Base-by-base conservation (phyloP, 2,329 filamentous ascomycete species). In the Aspergillus neoniger region DNA sequence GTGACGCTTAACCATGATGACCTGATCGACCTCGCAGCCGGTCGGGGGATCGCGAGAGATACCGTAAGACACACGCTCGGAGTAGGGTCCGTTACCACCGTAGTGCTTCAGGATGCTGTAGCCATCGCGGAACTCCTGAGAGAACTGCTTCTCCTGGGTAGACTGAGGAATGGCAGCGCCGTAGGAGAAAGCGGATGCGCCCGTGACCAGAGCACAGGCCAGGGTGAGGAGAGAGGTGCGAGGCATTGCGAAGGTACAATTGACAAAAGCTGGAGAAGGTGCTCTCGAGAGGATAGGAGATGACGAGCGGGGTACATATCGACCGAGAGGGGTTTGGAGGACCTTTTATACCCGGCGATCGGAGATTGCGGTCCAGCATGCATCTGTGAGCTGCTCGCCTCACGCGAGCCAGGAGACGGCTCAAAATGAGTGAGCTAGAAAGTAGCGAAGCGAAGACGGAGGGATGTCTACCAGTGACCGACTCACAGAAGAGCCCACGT, bases 101-200 rank as follows among this genome's bases (percentile, higher is more conserved):
- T 63, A 57, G 44, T 67, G 61, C 55, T 69, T 69, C 10, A 69
- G 32, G 12, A 69, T 64, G n/a, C 55, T 67, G 57, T 65, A 69
- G 15, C 60, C 62, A 19, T 69, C 68, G 14, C 36, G 25, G 10
- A 63, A 63, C n/a, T 61, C 39, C 52, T 65, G 63, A 7, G 61
- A 59, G 47, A 61, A 61, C 8, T 55, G 53, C 53, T 55, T 55
- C 25, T 55, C 53, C 19, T 55, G 53, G 23, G 53, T 32, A 3
- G 53, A 43, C 28, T 55, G 53, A 12, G 53, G 53, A 28, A 28
- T 44, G 5, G 38, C 53, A 25, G 53, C 53, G 15, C 39, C 39
- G 25, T 55, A 55, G 41, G 53, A 55, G 39, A 44, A 55, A 17
- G 53, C 53, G 3, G 53, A 55, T 10, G 39, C 39, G 12, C 53